These are phyloP conservation scores for Cytospora schulzeri DNA, from an alignment of 2,329 filamentous ascomycete species.

Conservation along the genomic window DNA sequence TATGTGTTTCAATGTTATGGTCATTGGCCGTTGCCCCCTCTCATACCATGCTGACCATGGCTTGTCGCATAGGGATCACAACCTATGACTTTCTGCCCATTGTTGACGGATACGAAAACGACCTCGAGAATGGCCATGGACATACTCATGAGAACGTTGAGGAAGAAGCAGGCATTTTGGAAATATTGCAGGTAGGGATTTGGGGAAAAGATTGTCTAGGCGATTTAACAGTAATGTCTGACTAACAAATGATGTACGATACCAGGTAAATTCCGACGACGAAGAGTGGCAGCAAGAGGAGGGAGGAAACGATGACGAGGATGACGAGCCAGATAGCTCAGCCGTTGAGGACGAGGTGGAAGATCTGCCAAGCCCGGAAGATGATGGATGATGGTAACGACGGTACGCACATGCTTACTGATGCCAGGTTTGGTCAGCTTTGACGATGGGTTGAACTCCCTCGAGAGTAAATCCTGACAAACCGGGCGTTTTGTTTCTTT, in stretches of 20 bases:
- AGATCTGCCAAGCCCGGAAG: neutral
- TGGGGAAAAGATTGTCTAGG: neutral
- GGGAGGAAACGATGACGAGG: slow-evolving; percentile 31
- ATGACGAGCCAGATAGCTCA: slow-evolving; percentile 5
- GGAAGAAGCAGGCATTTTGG: neutral
- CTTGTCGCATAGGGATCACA: slow-evolving; percentile 15
- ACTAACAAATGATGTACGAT: slow-evolving; percentile 2
- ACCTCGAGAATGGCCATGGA: neutral
- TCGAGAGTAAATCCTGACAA: neutral
- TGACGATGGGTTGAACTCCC: no score
- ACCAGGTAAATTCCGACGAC: slow-evolving; percentile 22
- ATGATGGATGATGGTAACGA: neutral
- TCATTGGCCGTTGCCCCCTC: neutral
- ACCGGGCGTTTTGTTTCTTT: no score
- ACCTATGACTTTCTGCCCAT: slow-evolving; percentile 30
- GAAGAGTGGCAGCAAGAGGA: slow-evolving; percentile 31
- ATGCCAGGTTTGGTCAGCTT: no score
- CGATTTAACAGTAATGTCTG: neutral
- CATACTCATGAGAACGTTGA: neutral
- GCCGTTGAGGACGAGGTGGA: neutral
- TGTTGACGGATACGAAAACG: slow-evolving; percentile 25
- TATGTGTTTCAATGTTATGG: slow-evolving; percentile 29
- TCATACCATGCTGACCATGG: slow-evolving; percentile 23
- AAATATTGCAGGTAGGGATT: slow-evolving; percentile 19
- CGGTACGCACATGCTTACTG: no score